Base-by-base conservation (phyloP, 2,329 filamentous ascomycete species). In the Xylariaceae sp. region DNA sequence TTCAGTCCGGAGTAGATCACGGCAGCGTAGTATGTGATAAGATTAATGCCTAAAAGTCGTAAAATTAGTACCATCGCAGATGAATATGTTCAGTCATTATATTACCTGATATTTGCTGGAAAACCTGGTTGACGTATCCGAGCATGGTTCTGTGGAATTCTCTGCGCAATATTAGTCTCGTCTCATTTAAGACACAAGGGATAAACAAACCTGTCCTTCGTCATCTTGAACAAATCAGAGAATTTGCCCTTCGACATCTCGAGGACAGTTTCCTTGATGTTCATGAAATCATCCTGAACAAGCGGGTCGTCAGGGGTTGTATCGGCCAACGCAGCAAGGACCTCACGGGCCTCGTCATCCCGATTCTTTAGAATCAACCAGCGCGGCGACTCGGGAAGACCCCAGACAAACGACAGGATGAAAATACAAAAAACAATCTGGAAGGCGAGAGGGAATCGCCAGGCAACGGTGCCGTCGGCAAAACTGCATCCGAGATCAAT, bases 251-350 rank as follows among this genome's bases (percentile, higher is more conserved):
- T 78, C 59, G 77, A 74, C 69, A 78, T 75, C 69, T 92, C 88
- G n/a, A 84, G 74, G n/a, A 89, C 86, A 0, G 88, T 84, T 56
- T 86, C 82, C 66, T 83, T 82, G 64, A 80, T 80, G 45, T 75
- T 74, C 2, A 67, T 56, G 56, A 77, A 75, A 68, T 88, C 82
- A 39, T 80, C 74, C 45, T 80, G 74, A n/a, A 86, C 81, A 55
- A 82, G 75, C 15, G 76, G 77, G 60, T 82, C 76, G 18, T 86
- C 77, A 5, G 76, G 61, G 3, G 77, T 68, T 2, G 64, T 62
- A 55, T 78, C 73, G 3, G 69, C 67, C 3, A 80, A 66, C 1
- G 75, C 75, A 13, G 77, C 72, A 2, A 81, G 73, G 2, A 80
- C 76, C 17, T 74, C 72, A 0, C 71, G 64, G 1, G 78, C 78